phyloP scores from a whole-genome alignment of 2,329 filamentous ascomycete genomes.

The Neocatenulostroma microsporum region DNA sequence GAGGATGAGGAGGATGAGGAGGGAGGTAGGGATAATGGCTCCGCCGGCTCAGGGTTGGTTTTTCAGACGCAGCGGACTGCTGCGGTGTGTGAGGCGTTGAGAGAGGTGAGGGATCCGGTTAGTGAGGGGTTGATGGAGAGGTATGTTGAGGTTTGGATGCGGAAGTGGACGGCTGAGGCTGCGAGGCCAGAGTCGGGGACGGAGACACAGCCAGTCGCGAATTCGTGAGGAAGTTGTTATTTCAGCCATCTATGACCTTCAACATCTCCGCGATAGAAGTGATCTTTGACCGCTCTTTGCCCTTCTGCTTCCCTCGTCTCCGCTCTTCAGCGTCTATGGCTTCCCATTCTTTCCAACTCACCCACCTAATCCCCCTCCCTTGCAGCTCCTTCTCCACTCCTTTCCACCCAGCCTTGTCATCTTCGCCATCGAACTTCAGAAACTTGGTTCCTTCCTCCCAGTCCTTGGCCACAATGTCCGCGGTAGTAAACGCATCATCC shows the following conservation, averaged over 20 bases:
- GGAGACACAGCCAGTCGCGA: too few species aligned
- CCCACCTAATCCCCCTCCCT: slow-evolving; percentile 50
- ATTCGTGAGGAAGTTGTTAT: background rate
- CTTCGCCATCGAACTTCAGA: slow-evolving; percentile 30
- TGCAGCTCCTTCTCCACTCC: slow-evolving; percentile 57
- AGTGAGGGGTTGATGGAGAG: slow-evolving; percentile 16
- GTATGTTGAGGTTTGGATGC: slow-evolving; percentile 18
- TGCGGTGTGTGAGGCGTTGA: too few species aligned
- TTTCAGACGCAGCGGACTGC: too few species aligned
- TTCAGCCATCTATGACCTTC: slow-evolving; percentile 33
- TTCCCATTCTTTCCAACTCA: slow-evolving; percentile 81
- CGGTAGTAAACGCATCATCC: slow-evolving; percentile 86
- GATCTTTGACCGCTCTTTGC: slow-evolving; percentile 71
- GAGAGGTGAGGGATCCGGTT: slow-evolving; percentile 13
- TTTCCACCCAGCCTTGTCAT: slow-evolving; percentile 60
- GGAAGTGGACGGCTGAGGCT: slow-evolving; percentile 10
- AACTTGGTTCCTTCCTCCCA: slow-evolving; percentile 50
- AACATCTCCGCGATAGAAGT: slow-evolving; percentile 52
- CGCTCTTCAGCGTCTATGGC: slow-evolving; percentile 74
- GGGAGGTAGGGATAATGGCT: too few species aligned
- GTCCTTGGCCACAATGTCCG: slow-evolving; percentile 73
- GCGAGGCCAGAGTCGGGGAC: background rate
- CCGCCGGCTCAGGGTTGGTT: too few species aligned
- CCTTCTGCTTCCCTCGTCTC: slow-evolving; percentile 54
- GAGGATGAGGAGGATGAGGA: slow-evolving; percentile 6